Evolutionary conservation across 805 yeast genomes (phyloP).

Genomic region (Teunomyces aglyptinius): DNA sequence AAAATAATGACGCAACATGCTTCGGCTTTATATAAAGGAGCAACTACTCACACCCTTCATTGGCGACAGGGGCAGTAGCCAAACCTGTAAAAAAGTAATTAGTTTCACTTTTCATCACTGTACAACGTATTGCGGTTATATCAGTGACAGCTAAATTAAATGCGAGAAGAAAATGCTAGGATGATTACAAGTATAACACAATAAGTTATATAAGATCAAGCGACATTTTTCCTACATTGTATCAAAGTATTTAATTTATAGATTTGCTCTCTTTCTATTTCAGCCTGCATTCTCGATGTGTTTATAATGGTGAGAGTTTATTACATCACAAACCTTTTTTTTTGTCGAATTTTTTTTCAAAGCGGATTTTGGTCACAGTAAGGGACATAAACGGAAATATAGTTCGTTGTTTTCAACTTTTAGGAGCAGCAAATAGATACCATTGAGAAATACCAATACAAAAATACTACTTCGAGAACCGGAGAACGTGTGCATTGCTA

Average conservation of each 20-base stretch:
- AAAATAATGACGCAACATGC: background rate
- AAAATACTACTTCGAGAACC: background rate
- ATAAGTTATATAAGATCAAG: background rate
- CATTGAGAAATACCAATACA: background rate
- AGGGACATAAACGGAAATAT: slow-evolving; percentile 1
- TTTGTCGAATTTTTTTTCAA: slow-evolving; percentile 4
- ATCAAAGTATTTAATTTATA: too few relatives aligned
- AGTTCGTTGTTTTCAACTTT: background rate
- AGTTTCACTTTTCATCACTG: background rate
- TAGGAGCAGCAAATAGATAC: background rate
- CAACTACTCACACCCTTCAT: background rate
- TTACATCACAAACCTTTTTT: slow-evolving; percentile 2
- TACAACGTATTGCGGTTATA: background rate
- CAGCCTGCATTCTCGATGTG: too few relatives aligned
- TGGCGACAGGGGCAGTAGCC: background rate
- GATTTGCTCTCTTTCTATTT: too few relatives aligned
- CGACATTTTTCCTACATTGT: too few relatives aligned
- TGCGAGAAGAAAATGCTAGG: background rate
- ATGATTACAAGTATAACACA: background rate
- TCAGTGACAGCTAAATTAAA: too few relatives aligned
- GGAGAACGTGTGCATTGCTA: background rate
- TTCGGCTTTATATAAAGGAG: background rate
- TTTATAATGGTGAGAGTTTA: background rate
- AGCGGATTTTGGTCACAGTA: slow-evolving; percentile 2
- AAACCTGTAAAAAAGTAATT: background rate